Conservation (phyloP, 305 asterid genomes). For the Coffea humblotiana region DNA sequence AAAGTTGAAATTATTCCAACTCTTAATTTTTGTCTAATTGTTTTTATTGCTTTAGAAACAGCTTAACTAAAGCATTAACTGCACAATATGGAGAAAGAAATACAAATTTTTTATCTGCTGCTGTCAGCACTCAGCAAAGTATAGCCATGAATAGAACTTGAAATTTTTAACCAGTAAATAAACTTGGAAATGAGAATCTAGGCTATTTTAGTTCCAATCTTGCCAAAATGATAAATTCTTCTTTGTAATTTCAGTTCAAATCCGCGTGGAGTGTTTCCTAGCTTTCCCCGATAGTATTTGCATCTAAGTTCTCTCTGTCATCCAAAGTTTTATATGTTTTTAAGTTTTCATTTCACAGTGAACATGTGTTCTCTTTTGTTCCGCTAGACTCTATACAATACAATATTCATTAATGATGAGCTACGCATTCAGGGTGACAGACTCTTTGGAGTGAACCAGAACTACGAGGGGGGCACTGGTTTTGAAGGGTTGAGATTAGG, state of each 20-base stretch:
- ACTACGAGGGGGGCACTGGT: conserved; percentile 27
- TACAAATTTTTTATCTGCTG: too few relatives aligned
- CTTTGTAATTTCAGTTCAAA: neutral
- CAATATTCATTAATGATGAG: conserved; percentile 7
- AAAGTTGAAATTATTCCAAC: too few relatives aligned
- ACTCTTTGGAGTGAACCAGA: conserved; percentile 41
- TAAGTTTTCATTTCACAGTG: neutral
- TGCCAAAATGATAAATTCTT: neutral
- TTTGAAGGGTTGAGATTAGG: conserved; percentile 42
- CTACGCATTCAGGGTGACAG: conserved; percentile 48
- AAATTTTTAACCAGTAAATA: neutral
- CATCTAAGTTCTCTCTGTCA: neutral
- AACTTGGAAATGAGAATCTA: neutral
- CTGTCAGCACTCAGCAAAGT: too few relatives aligned
- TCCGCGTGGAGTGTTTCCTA: neutral
- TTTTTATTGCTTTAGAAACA: neutral
- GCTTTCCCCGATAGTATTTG: neutral
- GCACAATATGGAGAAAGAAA: too few relatives aligned
- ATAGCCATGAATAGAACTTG: neutral
- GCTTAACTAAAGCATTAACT: neutral
- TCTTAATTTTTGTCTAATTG: neutral
- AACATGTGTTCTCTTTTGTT: neutral
- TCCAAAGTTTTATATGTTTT: neutral
- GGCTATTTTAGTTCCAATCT: neutral
- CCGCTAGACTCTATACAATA: neutral